Conservation (phyloP, 2,329 filamentous ascomycete species). For the Colletotrichum endophyticum region DNA sequence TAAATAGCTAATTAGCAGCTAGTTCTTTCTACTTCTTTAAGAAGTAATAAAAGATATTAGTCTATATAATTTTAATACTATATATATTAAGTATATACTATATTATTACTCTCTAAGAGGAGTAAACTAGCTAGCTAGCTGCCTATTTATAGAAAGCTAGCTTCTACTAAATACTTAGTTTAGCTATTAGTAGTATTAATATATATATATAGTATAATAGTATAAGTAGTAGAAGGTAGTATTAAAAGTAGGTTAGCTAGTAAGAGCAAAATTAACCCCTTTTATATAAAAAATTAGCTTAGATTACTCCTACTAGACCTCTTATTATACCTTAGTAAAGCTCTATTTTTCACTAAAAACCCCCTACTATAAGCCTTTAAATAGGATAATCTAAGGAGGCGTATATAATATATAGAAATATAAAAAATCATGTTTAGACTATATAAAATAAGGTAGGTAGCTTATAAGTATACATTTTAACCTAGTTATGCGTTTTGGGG, state of each 20-base stretch:
- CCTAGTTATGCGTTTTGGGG: background rate
- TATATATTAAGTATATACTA: no score
- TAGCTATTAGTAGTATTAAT: background rate
- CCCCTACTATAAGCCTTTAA: background rate
- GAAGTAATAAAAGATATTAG: background rate
- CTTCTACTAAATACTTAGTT: background rate
- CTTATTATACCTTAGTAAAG: background rate
- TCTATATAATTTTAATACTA: background rate
- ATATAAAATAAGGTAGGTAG: background rate
- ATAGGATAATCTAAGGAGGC: background rate
- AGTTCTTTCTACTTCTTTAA: background rate
- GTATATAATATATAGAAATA: background rate
- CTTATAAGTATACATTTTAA: background rate
- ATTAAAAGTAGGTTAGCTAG: no score
- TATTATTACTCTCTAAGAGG: background rate
- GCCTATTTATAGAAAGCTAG: background rate
- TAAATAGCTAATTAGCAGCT: background rate
- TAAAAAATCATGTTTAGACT: rapidly evolving
- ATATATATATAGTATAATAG: background rate
- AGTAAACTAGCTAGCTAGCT: background rate
- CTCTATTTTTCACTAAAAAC: background rate
- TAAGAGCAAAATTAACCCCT: background rate
- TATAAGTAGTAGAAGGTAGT: background rate
- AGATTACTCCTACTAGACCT: background rate
- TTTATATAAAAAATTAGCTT: background rate